These are phyloP conservation scores for Didymella sp. DNA, from an alignment of 2,329 filamentous ascomycete species.

Conservation along the genomic window DNA sequence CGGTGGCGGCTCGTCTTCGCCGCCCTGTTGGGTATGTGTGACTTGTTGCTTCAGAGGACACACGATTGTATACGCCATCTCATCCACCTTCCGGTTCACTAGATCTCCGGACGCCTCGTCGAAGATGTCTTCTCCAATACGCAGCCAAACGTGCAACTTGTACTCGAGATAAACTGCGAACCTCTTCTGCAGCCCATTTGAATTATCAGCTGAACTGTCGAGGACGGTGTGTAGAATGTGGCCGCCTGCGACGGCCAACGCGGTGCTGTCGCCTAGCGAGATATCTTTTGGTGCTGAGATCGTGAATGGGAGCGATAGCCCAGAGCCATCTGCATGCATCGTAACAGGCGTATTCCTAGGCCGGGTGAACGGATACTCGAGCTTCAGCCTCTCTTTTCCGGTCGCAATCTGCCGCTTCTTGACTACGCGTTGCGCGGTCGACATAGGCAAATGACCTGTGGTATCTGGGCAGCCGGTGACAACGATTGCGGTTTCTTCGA, in stretches of 20 bases:
- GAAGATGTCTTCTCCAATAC: conserved; percentile 19
- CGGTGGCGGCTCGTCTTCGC: neutral
- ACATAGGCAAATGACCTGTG: conserved; percentile 18
- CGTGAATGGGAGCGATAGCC: conserved; percentile 5
- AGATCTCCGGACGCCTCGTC: conserved; percentile 17
- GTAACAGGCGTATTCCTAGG: conserved; percentile 1
- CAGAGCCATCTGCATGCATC: neutral
- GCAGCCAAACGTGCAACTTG: conserved; percentile 18
- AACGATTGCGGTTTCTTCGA: conserved; percentile 11
- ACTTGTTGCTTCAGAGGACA: conserved; percentile 8
- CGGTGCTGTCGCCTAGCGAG: conserved; percentile 5
- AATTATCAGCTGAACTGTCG: neutral
- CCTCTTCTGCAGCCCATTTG: neutral
- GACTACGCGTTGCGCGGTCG: neutral
- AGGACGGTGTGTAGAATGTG: conserved; percentile 13
- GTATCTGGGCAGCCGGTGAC: conserved; percentile 9
- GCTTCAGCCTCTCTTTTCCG: conserved; percentile 15
- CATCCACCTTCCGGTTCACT: conserved; percentile 21
- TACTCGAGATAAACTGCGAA: conserved; percentile 17
- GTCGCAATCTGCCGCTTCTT: conserved; percentile 9
- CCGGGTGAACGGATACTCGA: conserved; percentile 12
- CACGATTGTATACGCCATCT: conserved; percentile 19
- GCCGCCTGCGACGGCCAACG: conserved; percentile 10
- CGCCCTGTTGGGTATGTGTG: neutral
- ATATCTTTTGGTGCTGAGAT: neutral